phyloP scores from a whole-genome alignment of 257 asterid genomes.

The Nicotiana noctiflora region DNA sequence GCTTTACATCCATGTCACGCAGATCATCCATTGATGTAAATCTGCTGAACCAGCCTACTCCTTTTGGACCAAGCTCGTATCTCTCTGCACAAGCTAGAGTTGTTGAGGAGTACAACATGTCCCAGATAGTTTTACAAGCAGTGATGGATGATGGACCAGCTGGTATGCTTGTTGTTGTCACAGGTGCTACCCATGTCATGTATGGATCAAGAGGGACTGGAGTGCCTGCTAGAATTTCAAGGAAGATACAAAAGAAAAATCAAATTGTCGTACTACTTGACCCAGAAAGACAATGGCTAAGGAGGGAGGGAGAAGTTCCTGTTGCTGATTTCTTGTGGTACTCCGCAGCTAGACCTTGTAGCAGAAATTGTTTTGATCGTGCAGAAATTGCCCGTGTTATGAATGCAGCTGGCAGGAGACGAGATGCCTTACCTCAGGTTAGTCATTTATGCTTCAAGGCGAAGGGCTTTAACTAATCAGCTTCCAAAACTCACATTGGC shows the following conservation, averaged over 20 bases:
- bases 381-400: conserved; percentile 97
- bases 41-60: conserved; percentile 42
- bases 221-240: conserved; percentile 74
- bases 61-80: conserved; percentile 78
- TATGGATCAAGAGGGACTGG: conserved; percentile 94
- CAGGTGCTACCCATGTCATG: conserved; percentile 77
- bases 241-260: conserved; percentile 66
- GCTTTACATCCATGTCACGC: conserved; percentile 69
- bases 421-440: conserved; percentile 97
- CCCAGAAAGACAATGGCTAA: conserved; percentile 76
- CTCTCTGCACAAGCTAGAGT: conserved; percentile 82
- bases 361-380: conserved; percentile 91
- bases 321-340: conserved; percentile 97
- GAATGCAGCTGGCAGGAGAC: conserved; percentile 93
- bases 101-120: conserved; percentile 85
- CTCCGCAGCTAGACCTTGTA: conserved; percentile 91
- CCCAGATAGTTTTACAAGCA: conserved; percentile 65
- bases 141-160: conserved; percentile 53
- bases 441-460: conserved; percentile 13
- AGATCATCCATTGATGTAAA: conserved; percentile 50
- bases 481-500: not conserved
- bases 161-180: conserved; percentile 78
- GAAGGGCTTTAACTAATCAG: not conserved
- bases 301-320: conserved; percentile 91
- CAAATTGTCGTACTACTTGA: conserved; percentile 71